Evolutionary conservation across 805 yeast genomes (phyloP).

Genomic region (Blastobotrys parvus): DNA sequence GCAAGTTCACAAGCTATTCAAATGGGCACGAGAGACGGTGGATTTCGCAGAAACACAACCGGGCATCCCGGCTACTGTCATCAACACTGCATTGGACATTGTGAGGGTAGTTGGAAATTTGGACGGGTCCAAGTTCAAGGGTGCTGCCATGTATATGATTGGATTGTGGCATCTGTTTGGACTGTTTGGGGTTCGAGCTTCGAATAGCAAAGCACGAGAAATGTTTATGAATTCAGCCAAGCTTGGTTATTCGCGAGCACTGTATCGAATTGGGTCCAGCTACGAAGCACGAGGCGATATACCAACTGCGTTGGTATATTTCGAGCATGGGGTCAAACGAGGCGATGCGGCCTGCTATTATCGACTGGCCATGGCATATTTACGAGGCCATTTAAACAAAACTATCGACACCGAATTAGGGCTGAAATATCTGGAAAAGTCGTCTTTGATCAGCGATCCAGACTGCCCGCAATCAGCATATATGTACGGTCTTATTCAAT

Average conservation of each 20-base stretch:
- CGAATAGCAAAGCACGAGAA: constrained; percentile 18
- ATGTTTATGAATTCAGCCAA: constrained; percentile 26
- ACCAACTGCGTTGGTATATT: constrained; percentile 25
- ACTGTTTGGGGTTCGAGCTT: constrained; percentile 16
- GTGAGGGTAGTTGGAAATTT: constrained; percentile 17
- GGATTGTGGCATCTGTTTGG: constrained; percentile 27
- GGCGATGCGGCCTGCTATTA: constrained; percentile 33
- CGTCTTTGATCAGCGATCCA: constrained; percentile 26
- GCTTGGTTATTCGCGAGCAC: constrained; percentile 27
- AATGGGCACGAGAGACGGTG: constrained; percentile 27
- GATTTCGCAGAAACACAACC: constrained; percentile 25
- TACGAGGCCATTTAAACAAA: constrained; percentile 27
- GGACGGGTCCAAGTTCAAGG: constrained; percentile 14
- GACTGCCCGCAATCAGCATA: constrained; percentile 34
- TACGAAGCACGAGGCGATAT: constrained; percentile 27
- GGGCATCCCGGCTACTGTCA: constrained; percentile 15
- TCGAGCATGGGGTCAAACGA: constrained; percentile 28
- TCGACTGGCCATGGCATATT: constrained; percentile 28
- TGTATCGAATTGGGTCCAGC: constrained; percentile 29
- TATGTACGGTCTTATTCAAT: constrained; percentile 28
- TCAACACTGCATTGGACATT: constrained; percentile 20
- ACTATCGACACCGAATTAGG: constrained; percentile 21
- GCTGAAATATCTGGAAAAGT: constrained; percentile 19
- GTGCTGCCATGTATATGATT: constrained; percentile 23
- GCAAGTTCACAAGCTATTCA: constrained; percentile 15